phyloP scores from a whole-genome alignment of 768 basidiomycete genomes.

The Gymnopilus junonius region DNA sequence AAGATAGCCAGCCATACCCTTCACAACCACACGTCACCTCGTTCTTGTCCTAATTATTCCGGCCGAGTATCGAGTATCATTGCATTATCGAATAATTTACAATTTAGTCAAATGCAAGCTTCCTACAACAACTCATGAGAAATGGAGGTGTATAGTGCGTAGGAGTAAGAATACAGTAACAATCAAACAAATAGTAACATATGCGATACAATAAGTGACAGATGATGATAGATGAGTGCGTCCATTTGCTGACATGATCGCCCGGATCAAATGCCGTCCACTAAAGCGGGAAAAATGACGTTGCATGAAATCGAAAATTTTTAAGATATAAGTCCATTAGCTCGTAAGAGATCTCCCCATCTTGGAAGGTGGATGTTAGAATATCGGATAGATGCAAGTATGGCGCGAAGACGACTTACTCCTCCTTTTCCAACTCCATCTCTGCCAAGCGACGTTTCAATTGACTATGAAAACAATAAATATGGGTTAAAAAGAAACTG shows the following conservation, averaged over 20 bases:
- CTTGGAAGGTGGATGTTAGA: conserved; percentile 38
- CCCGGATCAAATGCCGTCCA: conserved; percentile 17
- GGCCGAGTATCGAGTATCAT: conserved; percentile 3
- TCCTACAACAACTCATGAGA: neutral
- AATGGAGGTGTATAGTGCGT: neutral
- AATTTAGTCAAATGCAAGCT: neutral
- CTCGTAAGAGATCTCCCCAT: conserved; percentile 67
- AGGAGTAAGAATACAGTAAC: conserved; percentile 17
- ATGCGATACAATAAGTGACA: conserved; percentile 21
- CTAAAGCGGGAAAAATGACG: neutral
- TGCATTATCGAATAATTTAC: conserved; percentile 5
- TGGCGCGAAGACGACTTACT: conserved; percentile 51
- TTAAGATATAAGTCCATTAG: conserved; percentile 46
- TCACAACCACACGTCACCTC: conserved; percentile 12
- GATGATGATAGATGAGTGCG: conserved; percentile 17
- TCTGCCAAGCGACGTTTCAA: conserved; percentile 74
- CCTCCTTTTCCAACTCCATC: conserved; percentile 75
- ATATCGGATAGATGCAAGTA: conserved; percentile 6
- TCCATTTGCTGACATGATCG: conserved; percentile 15
- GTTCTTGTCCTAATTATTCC: neutral
- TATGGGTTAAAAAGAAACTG: neutral
- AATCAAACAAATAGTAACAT: conserved; percentile 17
- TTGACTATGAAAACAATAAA: conserved; percentile 46
- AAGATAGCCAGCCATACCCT: conserved; percentile 18
- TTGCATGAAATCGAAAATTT: neutral